These are phyloP conservation scores for Suillus alpinus DNA, from an alignment of 768 basidiomycete genomes.

Conservation along the genomic window DNA sequence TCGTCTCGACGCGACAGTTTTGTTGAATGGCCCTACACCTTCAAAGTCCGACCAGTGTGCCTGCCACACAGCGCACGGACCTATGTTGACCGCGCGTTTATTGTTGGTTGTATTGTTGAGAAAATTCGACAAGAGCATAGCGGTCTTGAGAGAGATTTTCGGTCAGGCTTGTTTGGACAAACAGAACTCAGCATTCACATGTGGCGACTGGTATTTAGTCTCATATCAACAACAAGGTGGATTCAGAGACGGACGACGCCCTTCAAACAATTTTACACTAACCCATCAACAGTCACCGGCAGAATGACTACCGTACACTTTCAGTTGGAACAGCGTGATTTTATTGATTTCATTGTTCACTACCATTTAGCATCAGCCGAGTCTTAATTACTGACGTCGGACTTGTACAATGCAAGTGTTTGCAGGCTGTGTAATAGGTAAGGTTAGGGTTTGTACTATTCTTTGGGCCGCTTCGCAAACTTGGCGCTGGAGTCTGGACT, in stretches of 20 bases:
- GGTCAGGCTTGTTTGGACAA: slow-evolving; percentile 4
- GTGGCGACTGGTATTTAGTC: neutral
- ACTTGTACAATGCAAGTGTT: neutral
- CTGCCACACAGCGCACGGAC: slow-evolving; percentile 35
- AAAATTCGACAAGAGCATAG: slow-evolving; percentile 3
- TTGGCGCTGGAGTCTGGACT: neutral
- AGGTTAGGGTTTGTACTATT: neutral
- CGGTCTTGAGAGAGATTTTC: slow-evolving; percentile 3
- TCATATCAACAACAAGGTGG: neutral
- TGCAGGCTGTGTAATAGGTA: neutral
- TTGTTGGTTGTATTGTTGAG: slow-evolving; percentile 12
- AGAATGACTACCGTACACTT: neutral
- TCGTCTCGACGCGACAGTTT: slow-evolving; percentile 39
- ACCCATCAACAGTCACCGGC: neutral
- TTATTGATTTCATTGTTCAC: neutral
- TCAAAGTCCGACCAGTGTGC: slow-evolving; percentile 34
- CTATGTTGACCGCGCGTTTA: slow-evolving; percentile 25
- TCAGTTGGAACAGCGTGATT: neutral
- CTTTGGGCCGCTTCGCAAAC: neutral
- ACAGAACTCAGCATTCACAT: slow-evolving; percentile 5
- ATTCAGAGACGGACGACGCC: neutral
- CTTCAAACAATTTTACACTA: neutral
- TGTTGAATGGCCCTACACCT: slow-evolving; percentile 37
- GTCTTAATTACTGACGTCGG: neutral
- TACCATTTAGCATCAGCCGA: neutral